phyloP scores from a whole-genome alignment of 1,139 yeast species.

The Yarrowia galli region DNA sequence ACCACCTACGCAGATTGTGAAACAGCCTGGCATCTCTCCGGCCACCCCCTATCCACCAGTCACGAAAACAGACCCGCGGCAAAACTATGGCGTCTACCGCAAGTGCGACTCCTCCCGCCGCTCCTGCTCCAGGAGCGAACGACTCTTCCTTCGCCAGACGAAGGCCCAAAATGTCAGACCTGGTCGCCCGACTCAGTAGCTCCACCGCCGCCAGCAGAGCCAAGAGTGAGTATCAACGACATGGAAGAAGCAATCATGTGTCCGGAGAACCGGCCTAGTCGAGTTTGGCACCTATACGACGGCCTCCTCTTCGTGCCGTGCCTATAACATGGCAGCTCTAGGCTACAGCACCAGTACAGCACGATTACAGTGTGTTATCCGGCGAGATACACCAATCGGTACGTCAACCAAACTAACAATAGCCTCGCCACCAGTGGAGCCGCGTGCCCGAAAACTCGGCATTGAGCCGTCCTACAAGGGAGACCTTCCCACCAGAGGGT shows the following conservation, averaged over 20 bases:
- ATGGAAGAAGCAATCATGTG: not conserved
- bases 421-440: slow-evolving; percentile 12
- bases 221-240: slow-evolving; percentile 42
- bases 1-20: slow-evolving; percentile 26
- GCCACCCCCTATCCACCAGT: not conserved
- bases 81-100: slow-evolving; percentile 17
- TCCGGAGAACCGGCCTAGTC: not conserved
- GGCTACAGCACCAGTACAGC: no score
- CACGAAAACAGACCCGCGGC: not conserved
- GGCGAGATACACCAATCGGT: not conserved
- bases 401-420: not conserved
- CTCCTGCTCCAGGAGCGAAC: slow-evolving; percentile 9
- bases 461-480: slow-evolving; percentile 28
- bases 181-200: slow-evolving; percentile 46
- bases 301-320: no score
- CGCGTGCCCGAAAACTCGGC: slow-evolving; percentile 9
- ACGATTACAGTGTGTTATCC: not conserved
- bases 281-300: no score
- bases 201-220: slow-evolving; percentile 48
- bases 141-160: slow-evolving; percentile 34
- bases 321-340: no score
- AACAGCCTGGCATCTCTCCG: slow-evolving; percentile 11
- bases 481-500: slow-evolving; percentile 30
- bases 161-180: slow-evolving; percentile 46
- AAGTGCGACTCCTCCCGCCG: slow-evolving; percentile 6